Base-by-base conservation (phyloP, 2,329 filamentous ascomycete species). In the Fusarium avenaceum region DNA sequence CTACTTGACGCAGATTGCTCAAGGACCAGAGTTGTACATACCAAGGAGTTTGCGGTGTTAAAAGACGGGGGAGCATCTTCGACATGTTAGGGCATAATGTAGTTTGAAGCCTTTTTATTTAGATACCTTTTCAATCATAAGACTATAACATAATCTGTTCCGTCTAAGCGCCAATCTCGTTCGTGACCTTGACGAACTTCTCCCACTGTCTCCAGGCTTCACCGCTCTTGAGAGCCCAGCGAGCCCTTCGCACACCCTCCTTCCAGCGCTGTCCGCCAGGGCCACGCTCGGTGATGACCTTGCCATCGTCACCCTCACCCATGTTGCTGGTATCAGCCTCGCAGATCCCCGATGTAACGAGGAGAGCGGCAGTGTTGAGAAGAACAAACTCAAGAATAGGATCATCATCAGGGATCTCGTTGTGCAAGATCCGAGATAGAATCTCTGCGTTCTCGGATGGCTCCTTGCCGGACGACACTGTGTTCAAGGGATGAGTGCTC, bases 331-430 rank as follows among this genome's bases (percentile, higher is more conserved):
- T 86, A 59, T 97, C 91, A 1, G 91, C 88, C 69, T 98, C 95
- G 76, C 94, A 97, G 33, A 97, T 84, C 4, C 96, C 96, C 3
- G 93, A 91, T 5, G 92, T 87, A 0, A 97, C 95, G 53, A 99
- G 86, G 51, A 99, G 82, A 3, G 94, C 93, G 0, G 95, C 94
- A 3, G 95, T 92, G 76, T 99, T 99, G 80, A 98, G 92, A 51
- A 98, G 85, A 20, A 99, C 93, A 76, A 99, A 99, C 76, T 97
- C 91, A 65, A 97, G 80, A 52, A 99, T 92, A 0, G 96, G 93
- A 72, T 97, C 89, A 71, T 97, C 88, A 13, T 86, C 86, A 1
- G 89, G 82, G 46, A 96, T 79, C 78, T 96, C 86, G 65, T 92
- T 91, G 51, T 85, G 84, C 58, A 99, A 80, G 43, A 99, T 91